Evolutionary conservation across 768 basidiomycete species (phyloP), one percentile per base, ranked within the genome.

Genomic region (Leccinum sublutescens): DNA sequence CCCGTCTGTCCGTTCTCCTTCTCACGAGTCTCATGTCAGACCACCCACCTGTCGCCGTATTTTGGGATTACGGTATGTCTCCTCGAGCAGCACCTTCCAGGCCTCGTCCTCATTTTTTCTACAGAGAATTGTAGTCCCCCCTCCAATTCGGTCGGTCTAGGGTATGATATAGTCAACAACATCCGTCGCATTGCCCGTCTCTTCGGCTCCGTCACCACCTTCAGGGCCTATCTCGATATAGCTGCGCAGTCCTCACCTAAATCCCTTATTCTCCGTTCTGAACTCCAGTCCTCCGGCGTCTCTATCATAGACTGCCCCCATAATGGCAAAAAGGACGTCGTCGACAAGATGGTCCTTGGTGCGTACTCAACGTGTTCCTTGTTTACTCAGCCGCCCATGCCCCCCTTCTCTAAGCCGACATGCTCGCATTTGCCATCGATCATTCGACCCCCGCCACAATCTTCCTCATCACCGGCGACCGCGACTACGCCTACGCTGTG

Each of bases 351-450:
- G 77, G 75, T 81, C 64, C 71, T 83, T 33, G 70, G 80, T 77
- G 57, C 50, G 74, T 61, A 45, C 17, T 10, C 36, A 48, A 50
- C 53, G 15, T 23, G 25, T 52, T 25, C 0, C 27, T 36, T 45
- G 49, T 58, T 61, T 23, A 62, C 40, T 43, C 33, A 57, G 38
- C 51, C n/a, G 19, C 36, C 52, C 47, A 45, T 19, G 7, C 19
- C 43, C 33, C 43, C 11, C 43, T 19, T 38, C 50, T 48, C 21
- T 9, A 67, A 88, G 88, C 85, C 50, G 88, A 89, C 65, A 84
- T 89, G 78, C 72, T 89, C 57, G 77, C 82, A 7, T 81, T 83
- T 67, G 86, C 84, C n/a, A 80, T 86, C 65, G 87, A 89, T 72
- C 80, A 82, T 62, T 73, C 79, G 3, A 58, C 79, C 2, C 80